Base-by-base conservation (phyloP, 1,284 basidiomycete genomes). In the Tausonia pullulans region DNA sequence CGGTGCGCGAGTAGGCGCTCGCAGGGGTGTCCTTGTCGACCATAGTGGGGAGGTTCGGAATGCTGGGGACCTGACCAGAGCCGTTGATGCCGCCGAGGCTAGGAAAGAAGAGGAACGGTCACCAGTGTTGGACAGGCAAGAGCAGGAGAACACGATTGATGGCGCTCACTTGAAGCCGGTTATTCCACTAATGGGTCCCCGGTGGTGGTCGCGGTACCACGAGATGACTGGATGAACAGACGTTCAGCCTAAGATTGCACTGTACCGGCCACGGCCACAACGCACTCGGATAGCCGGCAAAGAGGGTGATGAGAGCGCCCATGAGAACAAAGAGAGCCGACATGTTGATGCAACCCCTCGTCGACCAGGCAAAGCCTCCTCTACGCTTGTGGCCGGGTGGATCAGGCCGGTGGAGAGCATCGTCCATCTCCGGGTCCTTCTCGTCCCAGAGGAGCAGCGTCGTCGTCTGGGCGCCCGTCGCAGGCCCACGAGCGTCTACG, bases 41-140 rank as follows among this genome's bases (percentile, higher is more conserved):
- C 53, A 87, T 75, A 8, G 78, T 74, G 0, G 85, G 84, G 74
- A 87, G 79, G 64, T 80, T 76, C 61, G 84, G 80, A 11, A 77
- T 71, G n/a, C 67, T 76, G 74, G 73, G 72, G 60, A 69, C 72
- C n/a, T 55, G 60, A 49, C 90, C 90, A 11, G 84, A 85, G 0
- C 74, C 78, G 72, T 89, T 89, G 69, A 88, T 81, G 69, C 88
- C 89, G 44, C 89, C 90, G 27, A 90, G 71, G 71, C 88, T 88
- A 68, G 78, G 78, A 0, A 76, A 88, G 2, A 72, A 64, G 43
- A 8, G 13, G 48, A 39, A 61, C 9, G 9, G 48, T 8, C 48
- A 8, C 48, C 27, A 27, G 27, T 27, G 14, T 49, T 14, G 48
- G 48, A 9, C 48, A 2, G 2, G 8, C 48, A 27, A 43, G 39